Evolutionary conservation across 2,329 filamentous ascomycete species (phyloP).

Genomic region (Aspergillus novoparasiticus): DNA sequence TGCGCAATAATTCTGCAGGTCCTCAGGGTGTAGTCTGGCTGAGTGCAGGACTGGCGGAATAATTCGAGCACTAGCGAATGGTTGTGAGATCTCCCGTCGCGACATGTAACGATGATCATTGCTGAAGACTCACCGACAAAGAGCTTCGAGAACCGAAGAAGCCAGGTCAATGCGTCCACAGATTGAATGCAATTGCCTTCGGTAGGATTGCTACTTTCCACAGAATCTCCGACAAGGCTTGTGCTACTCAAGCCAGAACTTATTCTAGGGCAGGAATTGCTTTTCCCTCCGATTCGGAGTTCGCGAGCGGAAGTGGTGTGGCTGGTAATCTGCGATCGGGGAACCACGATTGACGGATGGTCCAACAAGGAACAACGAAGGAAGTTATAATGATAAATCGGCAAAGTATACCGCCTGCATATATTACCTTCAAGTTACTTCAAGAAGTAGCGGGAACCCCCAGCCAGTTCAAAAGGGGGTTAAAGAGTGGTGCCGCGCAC

Average conservation of each 20-base stretch:
- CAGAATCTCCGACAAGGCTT: neutral
- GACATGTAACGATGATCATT: neutral
- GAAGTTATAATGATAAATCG: neutral
- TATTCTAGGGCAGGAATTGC: neutral
- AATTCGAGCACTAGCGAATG: neutral
- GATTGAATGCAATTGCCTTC: neutral
- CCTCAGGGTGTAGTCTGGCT: neutral
- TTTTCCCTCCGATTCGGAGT: neutral
- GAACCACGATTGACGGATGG: neutral
- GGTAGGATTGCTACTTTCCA: neutral
- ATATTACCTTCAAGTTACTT: neutral
- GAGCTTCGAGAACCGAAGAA: slow-evolving; percentile 2
- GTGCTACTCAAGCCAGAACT: neutral
- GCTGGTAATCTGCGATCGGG: slow-evolving; percentile 1
- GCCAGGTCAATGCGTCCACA: neutral
- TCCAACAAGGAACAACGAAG: neutral
- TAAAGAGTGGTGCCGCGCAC: neutral
- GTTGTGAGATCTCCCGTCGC: neutral
- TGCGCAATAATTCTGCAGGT: neutral
- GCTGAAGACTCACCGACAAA: neutral
- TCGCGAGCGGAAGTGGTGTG: neutral
- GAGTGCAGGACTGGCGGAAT: neutral
- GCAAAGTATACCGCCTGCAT: neutral
- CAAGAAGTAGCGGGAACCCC: neutral
- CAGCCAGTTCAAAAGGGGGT: neutral